Percentiles rank a stretch among this genome's conserved stretches.
phyloP scores from a whole-genome alignment of 116 monocot genomes.

The Posidonia oceanica region DNA sequence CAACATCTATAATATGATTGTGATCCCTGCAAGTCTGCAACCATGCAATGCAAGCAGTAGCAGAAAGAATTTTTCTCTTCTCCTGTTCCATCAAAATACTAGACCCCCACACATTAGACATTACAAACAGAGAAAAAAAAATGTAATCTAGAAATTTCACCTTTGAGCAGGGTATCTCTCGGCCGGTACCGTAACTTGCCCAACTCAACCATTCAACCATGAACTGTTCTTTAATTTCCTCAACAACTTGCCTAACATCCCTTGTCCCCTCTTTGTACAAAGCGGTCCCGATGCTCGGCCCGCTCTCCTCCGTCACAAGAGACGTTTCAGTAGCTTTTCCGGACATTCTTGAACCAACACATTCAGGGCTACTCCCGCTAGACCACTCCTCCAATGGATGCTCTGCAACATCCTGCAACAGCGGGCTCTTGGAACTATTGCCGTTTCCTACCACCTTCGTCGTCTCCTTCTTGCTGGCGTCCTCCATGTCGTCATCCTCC shows the following conservation, averaged over 20 bases:
- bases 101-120: too few species aligned
- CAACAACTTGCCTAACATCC: slow-evolving; percentile 30
- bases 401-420: neutral
- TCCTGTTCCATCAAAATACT: too few species aligned
- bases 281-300: slow-evolving; percentile 15
- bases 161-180: slow-evolving; percentile 20
- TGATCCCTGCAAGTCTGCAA: too few species aligned
- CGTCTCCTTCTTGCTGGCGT: too few species aligned
- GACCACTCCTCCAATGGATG: neutral
- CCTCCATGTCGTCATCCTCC: slow-evolving; percentile 16
- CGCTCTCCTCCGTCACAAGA: slow-evolving; percentile 14
- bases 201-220: slow-evolving; percentile 7
- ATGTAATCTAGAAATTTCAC: slow-evolving; percentile 15
- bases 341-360: too few species aligned
- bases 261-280: slow-evolving; percentile 23
- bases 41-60: too few species aligned
- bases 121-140: neutral
- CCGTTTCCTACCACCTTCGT: neutral
- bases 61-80: too few species aligned
- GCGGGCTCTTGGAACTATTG: neutral
- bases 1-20: too few species aligned
- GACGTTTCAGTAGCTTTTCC: slow-evolving; percentile 4
- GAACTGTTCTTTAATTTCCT: slow-evolving; percentile 55
- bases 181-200: slow-evolving; percentile 27
- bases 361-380: too few species aligned